A percentile compares a stretch with the other conserved stretches of the same genome.
phyloP scores from a whole-genome alignment of 75 land plant species.

The Sequoiadendron giganteum region DNA sequence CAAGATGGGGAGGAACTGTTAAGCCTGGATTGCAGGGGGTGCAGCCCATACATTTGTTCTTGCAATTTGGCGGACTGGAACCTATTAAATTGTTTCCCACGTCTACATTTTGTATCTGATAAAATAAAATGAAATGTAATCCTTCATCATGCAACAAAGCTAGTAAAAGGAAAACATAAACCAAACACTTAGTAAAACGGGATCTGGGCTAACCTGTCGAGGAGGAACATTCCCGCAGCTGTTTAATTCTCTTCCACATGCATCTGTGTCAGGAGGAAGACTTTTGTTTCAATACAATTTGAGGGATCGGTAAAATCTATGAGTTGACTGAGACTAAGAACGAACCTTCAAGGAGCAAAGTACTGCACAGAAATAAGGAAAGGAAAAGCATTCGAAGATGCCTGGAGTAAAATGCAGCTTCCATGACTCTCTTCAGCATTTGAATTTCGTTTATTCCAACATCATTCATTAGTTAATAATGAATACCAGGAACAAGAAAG shows the following conservation, averaged over 20 bases:
- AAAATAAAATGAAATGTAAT: background rate
- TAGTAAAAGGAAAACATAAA: background rate
- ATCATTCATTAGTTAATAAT: background rate
- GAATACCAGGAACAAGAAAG: background rate
- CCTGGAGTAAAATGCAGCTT: background rate
- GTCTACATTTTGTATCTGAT: background rate
- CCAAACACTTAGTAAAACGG: background rate
- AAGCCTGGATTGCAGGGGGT: background rate
- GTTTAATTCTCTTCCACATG: background rate
- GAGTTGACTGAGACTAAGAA: background rate
- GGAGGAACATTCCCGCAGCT: background rate
- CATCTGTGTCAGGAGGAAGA: background rate
- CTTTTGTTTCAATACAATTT: no score
- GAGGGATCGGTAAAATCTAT: no score
- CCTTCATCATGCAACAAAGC: background rate
- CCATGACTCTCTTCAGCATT: background rate
- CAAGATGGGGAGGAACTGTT: background rate
- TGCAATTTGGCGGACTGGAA: background rate
- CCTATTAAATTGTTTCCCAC: background rate
- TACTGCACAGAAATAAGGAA: background rate
- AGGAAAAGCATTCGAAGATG: background rate
- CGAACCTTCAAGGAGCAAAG: background rate
- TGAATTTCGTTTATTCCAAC: background rate
- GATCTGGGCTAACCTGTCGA: background rate
- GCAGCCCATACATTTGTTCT: background rate